Evolutionary conservation across 2,329 filamentous ascomycete species (phyloP).

Genomic region (Colletotrichum orchidophilum): DNA sequence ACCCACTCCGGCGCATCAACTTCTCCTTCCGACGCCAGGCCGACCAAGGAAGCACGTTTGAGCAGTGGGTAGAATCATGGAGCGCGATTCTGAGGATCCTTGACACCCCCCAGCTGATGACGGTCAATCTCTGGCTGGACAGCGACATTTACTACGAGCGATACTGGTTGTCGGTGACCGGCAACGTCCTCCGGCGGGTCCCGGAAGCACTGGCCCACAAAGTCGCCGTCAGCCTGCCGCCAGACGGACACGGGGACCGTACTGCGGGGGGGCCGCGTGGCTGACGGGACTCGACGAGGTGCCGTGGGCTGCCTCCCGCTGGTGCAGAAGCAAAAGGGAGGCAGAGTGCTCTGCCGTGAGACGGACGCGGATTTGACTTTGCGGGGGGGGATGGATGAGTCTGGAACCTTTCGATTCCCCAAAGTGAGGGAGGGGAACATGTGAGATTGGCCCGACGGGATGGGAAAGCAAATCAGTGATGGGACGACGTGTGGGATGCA

Average conservation of each 20-base stretch:
- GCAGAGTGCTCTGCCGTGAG: conserved; percentile 14
- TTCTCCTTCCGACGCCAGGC: conserved; percentile 16
- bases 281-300: background rate
- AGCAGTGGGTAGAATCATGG: conserved; percentile 20
- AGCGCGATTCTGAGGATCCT: conserved; percentile 2
- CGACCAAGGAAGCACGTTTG: conserved; percentile 13
- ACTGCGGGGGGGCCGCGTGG: conserved; percentile 6
- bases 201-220: conserved; percentile 27
- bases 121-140: conserved; percentile 22
- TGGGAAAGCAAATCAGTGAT: background rate
- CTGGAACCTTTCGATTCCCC: background rate
- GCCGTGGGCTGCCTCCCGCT: background rate
- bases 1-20: conserved; percentile 20
- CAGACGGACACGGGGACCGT: conserved; percentile 21
- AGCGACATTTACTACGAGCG: conserved; percentile 27
- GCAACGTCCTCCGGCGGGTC: conserved; percentile 23
- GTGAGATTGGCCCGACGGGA: background rate
- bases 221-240: conserved; percentile 26
- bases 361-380: background rate
- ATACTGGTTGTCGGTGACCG: conserved; percentile 21
- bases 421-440: background rate
- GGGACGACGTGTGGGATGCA: conserved; percentile 1
- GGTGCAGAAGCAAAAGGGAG: background rate
- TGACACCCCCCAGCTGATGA: conserved; percentile 1
- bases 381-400: background rate